These are phyloP conservation scores for Cnidoscolus chayamansa DNA, from an alignment of 441 rosid species.

Conservation along the genomic window DNA sequence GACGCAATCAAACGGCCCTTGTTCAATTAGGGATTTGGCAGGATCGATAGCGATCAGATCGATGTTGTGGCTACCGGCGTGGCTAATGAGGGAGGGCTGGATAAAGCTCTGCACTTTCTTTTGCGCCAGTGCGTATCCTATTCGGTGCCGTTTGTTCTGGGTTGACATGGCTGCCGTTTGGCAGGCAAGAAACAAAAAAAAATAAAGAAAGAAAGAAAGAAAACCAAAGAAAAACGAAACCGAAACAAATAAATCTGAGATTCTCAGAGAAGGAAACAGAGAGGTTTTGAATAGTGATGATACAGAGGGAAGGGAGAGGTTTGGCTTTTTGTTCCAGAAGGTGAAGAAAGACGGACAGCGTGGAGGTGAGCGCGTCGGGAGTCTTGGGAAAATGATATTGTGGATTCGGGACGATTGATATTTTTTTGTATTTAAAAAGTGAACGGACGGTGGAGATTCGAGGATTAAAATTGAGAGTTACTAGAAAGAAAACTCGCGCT, in stretches of 20 bases:
- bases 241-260: not conserved
- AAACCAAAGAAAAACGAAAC: not conserved
- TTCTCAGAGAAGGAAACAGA: not conserved
- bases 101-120: slow-evolving; percentile 56
- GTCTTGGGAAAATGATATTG: not conserved
- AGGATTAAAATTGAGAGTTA: not conserved
- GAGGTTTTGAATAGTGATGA: not conserved
- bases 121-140: slow-evolving; percentile 63
- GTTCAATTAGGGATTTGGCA: slow-evolving; percentile 43
- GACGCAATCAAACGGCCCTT: slow-evolving; percentile 69
- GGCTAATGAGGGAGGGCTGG: slow-evolving; percentile 48
- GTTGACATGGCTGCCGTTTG: slow-evolving; percentile 15
- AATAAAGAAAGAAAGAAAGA: not conserved
- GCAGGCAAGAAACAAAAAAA: not conserved
- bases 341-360: not conserved
- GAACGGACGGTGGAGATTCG: slow-evolving; percentile 7
- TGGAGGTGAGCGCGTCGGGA: not conserved
- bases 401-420: not conserved
- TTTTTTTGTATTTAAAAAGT: slow-evolving; percentile 5
- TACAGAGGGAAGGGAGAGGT: no score
- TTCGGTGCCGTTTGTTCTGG: slow-evolving; percentile 3
- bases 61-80: slow-evolving; percentile 42
- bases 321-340: not conserved
- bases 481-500: not conserved
- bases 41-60: slow-evolving; percentile 31